phyloP scores from a whole-genome alignment of 768 basidiomycete genomes.

The Leccinum boreale region DNA sequence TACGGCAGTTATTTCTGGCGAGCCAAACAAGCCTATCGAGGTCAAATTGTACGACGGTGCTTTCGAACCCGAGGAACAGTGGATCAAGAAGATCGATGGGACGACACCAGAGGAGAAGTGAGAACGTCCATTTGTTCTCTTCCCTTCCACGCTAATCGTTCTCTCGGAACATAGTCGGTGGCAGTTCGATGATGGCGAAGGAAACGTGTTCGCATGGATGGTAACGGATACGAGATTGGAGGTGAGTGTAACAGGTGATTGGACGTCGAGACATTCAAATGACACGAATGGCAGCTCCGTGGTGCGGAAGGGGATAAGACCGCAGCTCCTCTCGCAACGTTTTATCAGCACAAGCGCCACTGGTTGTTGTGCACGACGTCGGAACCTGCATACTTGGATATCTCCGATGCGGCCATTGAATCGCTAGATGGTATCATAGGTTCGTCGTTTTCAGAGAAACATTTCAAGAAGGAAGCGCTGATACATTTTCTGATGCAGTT shows the following conservation, averaged over 20 bases:
- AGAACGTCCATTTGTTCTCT: background rate
- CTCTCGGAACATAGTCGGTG: conserved; percentile 11
- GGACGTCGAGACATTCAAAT: background rate
- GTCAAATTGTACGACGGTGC: conserved; percentile 29
- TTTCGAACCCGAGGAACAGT: conserved; percentile 28
- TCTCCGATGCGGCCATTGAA: conserved; percentile 30
- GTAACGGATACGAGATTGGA: conserved; percentile 8
- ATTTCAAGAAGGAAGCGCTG: background rate
- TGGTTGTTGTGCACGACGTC: conserved; percentile 34
- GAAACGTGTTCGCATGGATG: conserved; percentile 21
- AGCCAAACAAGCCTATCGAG: conserved; percentile 27
- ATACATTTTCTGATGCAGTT: conserved; percentile 17
- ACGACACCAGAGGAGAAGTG: conserved; percentile 14
- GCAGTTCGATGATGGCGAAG: conserved; percentile 25
- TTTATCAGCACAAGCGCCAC: conserved; percentile 33
- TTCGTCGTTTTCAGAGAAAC: conserved; percentile 12
- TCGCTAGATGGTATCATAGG: conserved; percentile 37
- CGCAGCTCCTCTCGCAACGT: conserved; percentile 32
- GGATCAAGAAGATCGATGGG: conserved; percentile 25
- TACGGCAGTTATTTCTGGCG: conserved; percentile 33
- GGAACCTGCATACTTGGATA: conserved; percentile 35
- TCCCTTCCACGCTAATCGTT: background rate
- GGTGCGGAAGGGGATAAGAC: conserved; percentile 22
- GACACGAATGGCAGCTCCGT: conserved; percentile 22
- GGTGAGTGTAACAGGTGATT: background rate